A percentile compares a stretch with the other conserved stretches of the same genome.
phyloP scores from a whole-genome alignment of 1,139 yeast species.

The Hyphopichia burtonii region DNA sequence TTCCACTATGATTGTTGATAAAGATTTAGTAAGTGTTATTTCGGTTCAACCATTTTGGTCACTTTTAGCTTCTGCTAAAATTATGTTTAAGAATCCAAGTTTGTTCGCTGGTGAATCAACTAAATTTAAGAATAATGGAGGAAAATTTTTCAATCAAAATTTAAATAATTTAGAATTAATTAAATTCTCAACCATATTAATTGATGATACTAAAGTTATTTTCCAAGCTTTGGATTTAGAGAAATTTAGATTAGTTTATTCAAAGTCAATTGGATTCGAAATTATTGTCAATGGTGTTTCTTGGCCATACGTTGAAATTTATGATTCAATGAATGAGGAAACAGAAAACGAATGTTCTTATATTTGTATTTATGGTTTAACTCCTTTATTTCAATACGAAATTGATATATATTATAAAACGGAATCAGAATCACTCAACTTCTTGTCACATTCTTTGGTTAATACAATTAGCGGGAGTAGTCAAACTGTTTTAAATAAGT shows the following conservation, averaged over 20 bases:
- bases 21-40: constrained; percentile 9
- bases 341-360: constrained; percentile 40
- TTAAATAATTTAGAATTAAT: constrained; percentile 5
- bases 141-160: constrained; percentile 10
- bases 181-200: constrained; percentile 24
- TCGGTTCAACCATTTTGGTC: constrained; percentile 68
- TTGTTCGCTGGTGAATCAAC: constrained; percentile 56
- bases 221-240: constrained; percentile 40
- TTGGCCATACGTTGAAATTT: constrained; percentile 54
- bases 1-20: constrained; percentile 30
- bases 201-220: constrained; percentile 38
- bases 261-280: constrained; percentile 30
- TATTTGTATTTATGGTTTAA: constrained; percentile 56
- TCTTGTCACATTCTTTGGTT: constrained; percentile 19
- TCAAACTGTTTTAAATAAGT: constrained; percentile 31
- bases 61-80: constrained; percentile 58
- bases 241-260: constrained; percentile 8
- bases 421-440: constrained; percentile 14
- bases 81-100: constrained; percentile 49
- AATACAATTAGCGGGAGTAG: constrained; percentile 37
- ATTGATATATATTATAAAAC: constrained; percentile 50
- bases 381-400: constrained; percentile 68
- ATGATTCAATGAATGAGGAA: constrained; percentile 31
- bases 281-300: constrained; percentile 58
- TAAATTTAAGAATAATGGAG: constrained; percentile 20